Conservation (phyloP, 2,329 filamentous ascomycete species). For the Dichotomopilus funicola region DNA sequence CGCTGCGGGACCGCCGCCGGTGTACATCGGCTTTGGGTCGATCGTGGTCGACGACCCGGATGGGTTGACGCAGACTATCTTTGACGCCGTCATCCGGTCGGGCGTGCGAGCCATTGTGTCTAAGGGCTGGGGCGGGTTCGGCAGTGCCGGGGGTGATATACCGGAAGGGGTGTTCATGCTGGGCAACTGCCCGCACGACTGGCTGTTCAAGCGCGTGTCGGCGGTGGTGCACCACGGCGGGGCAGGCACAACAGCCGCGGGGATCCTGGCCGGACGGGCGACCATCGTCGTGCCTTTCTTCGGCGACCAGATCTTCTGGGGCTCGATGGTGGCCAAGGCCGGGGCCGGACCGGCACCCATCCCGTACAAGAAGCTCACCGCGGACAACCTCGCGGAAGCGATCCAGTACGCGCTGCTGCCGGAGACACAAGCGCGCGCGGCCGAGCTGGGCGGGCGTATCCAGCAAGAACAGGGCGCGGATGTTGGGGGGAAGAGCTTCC, state of each 20-base stretch:
- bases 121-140: conserved; percentile 82
- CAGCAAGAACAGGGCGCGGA: conserved; percentile 53
- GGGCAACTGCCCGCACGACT: conserved; percentile 81
- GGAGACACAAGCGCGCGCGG: conserved; percentile 50
- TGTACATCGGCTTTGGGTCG: conserved; percentile 79
- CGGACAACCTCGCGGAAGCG: conserved; percentile 58
- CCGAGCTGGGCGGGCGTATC: conserved; percentile 57
- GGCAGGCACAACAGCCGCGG: conserved; percentile 79
- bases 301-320: conserved; percentile 80
- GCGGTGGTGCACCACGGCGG: conserved; percentile 84
- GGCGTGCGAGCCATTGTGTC: conserved; percentile 76
- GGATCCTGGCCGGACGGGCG: conserved; percentile 72
- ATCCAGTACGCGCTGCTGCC: conserved; percentile 55
- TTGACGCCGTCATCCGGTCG: conserved; percentile 59
- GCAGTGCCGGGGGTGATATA: conserved; percentile 61
- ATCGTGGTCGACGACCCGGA: conserved; percentile 75
- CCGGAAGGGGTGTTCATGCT: conserved; percentile 76
- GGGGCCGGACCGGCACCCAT: conserved; percentile 67
- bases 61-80: conserved; percentile 62
- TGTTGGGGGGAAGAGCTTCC: conserved; percentile 60
- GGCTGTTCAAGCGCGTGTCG: conserved; percentile 76
- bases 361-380: conserved; percentile 60
- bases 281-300: conserved; percentile 85
- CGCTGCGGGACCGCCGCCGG: conserved; percentile 60
- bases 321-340: conserved; percentile 64